phyloP scores from a whole-genome alignment of 768 basidiomycete genomes.

The Termitomyces sp. region DNA sequence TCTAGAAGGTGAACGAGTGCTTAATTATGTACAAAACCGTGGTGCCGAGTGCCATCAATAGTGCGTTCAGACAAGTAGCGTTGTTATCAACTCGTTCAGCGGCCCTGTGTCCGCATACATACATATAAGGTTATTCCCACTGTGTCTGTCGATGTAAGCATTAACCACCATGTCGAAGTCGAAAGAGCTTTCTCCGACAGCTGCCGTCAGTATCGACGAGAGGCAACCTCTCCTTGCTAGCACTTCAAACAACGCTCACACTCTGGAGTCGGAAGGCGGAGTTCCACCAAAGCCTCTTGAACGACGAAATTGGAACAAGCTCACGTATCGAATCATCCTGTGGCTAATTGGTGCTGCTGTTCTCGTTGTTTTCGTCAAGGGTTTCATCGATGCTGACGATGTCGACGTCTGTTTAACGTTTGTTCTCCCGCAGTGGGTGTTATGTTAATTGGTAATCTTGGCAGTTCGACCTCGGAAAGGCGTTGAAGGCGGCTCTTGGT shows the following conservation, averaged over 20 bases:
- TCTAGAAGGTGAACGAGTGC: neutral
- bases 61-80: too few relatives aligned
- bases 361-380: conserved; percentile 59
- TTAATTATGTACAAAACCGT: neutral
- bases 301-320: conserved; percentile 19
- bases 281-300: neutral
- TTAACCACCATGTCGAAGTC: neutral
- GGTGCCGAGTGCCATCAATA: too few relatives aligned
- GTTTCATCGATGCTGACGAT: conserved; percentile 66
- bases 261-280: neutral
- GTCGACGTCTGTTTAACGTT: conserved; percentile 48
- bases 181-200: neutral
- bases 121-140: neutral
- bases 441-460: neutral
- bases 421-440: neutral
- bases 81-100: neutral
- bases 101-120: neutral
- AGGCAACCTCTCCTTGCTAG: neutral
- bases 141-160: neutral
- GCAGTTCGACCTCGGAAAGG: conserved; percentile 77
- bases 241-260: neutral
- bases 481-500: conserved; percentile 80
- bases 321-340: conserved; percentile 29
- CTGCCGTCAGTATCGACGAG: neutral
- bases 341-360: conserved; percentile 31